phyloP scores from a whole-genome alignment of 164 flowering plant genomes.

The Chloranthus sessilifolius region DNA sequence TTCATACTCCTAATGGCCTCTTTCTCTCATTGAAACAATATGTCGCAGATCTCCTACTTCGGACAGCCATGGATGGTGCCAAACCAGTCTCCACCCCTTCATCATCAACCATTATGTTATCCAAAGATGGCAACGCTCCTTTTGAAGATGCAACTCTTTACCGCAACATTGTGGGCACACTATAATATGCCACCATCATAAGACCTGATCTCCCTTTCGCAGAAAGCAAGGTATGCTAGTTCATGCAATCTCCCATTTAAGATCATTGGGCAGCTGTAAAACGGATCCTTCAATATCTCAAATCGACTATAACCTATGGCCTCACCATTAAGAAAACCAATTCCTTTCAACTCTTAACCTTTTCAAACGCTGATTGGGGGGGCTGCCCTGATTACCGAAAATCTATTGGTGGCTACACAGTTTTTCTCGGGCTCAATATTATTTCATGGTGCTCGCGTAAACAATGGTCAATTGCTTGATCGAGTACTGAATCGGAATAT shows the following conservation, averaged over 20 bases:
- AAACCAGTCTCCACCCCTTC: background rate
- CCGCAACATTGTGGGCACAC: background rate
- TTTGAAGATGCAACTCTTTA: constrained; percentile 2
- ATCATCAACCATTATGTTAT: background rate
- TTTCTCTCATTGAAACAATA: background rate
- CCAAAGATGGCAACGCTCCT: too few species aligned
- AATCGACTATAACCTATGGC: constrained; percentile 3
- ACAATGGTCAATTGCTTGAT: background rate
- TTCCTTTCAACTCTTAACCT: background rate
- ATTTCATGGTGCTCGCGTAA: background rate
- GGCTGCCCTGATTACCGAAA: background rate
- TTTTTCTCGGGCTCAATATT: constrained; percentile 4
- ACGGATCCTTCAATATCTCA: background rate
- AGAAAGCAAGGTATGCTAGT: background rate
- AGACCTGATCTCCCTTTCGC: constrained; percentile 6
- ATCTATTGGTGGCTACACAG: background rate
- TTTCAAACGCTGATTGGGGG: constrained; percentile 7
- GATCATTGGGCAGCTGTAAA: constrained; percentile 4
- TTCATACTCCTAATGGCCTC: too few species aligned
- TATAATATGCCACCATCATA: constrained; percentile 1
- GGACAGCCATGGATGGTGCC: background rate
- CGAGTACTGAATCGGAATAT: background rate
- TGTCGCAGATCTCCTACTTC: background rate
- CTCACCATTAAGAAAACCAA: background rate
- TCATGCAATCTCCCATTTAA: constrained; percentile 7